A percentile compares a stretch with the other conserved stretches of the same genome.
phyloP scores from a whole-genome alignment of 345 rosid species.

The rapeseed (Brassica napus) region Da-Ae NC_063445.1:4417501-4418000 shows the following conservation, averaged over 20 bases:
- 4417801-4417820: background rate
- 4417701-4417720: conserved; percentile 96
- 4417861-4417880: background rate
- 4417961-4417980: background rate
- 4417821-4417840: background rate
- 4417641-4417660: conserved; percentile 98
- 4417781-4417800: background rate
- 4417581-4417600: conserved; percentile 97
- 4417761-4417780: background rate
- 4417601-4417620: conserved; percentile 97
- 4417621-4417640: conserved; percentile 98
- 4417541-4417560: conserved; percentile 96
- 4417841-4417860: background rate
- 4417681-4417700: conserved; percentile 91
- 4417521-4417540: conserved; percentile 91
- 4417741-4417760: conserved; percentile 22
- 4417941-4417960: background rate
- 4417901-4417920: background rate
- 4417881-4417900: background rate
- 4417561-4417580: conserved; percentile 98
- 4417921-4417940: background rate
- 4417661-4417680: conserved; percentile 99
- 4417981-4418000: conserved; percentile 57
- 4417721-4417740: conserved; percentile 99
- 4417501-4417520: conserved; percentile 94